Evolutionary conservation across 2,329 filamentous ascomycete species (phyloP), one percentile per base, ranked within the genome.

Genomic region (Colletotrichum liaoningense): DNA sequence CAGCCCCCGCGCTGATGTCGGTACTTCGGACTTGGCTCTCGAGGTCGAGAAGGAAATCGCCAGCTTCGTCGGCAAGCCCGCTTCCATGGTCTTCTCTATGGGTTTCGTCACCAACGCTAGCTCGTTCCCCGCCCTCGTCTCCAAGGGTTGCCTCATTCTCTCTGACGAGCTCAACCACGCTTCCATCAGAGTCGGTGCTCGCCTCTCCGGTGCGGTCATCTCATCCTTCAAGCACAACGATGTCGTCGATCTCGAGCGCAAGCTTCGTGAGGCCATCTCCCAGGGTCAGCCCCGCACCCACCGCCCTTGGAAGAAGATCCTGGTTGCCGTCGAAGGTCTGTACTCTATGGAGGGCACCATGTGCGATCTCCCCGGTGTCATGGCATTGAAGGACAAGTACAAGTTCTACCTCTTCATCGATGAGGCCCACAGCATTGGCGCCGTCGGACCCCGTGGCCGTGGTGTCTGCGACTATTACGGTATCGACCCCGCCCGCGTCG

Each of bases 281-380:
- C 96, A 98, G 84, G 97, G 97, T 57, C 97, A 99, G 81, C 97
- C 97, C 66, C 93, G 97, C 77, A 99, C 96, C n/a, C 97, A 99
- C 83, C 93, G 97, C 35, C 97, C 97, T 1, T 99, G 97, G 97
- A 98, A 97, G 89, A 99, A 98, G 91, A 98, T 99, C 74, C 84
- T 99, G 64, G 94, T 99, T 57, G 95, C 96, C 49, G 94, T 99
- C 49, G 97, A 99, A 83, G 97, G 97, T 78, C 89, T 99, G 24
- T 99, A 99, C 88, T 98, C 96, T 1, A 99, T 99, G 97, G 97
- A 99, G 86, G 97, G 97, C 62, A 98, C 95, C 77, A 97, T 99
- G 94, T 97, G 94, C 84, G 97, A 99, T 82, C 90, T 99, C n/a
- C 97, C 97, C 1, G 94, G 94, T 74, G 87, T 99, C 63, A 85